Conservation (phyloP, 371 early-diverging fungal species). For the Mortierella sp. region DNA sequence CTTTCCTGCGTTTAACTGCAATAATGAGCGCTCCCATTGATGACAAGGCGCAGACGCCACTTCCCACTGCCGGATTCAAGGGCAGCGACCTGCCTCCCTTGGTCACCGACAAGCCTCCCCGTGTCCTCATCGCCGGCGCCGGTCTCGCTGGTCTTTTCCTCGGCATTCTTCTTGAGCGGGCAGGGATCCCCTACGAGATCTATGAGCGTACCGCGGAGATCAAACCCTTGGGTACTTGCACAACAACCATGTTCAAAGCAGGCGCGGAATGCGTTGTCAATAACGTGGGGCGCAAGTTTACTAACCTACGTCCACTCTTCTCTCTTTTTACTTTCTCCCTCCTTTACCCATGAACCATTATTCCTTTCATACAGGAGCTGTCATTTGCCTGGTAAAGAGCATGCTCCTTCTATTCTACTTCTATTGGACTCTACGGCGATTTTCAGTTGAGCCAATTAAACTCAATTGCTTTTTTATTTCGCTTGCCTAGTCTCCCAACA, state of each 20-base stretch:
- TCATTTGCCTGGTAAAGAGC: background rate
- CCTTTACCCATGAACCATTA: background rate
- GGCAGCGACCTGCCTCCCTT: background rate
- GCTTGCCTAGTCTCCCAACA: constrained; percentile 11
- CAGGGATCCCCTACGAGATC: constrained; percentile 14
- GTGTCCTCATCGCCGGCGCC: constrained; percentile 6
- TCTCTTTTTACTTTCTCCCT: too few relatives aligned
- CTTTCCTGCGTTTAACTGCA: too few relatives aligned
- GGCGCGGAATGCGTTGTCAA: too few relatives aligned
- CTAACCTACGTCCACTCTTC: background rate
- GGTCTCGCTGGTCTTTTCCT: constrained; percentile 27
- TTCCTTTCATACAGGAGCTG: background rate
- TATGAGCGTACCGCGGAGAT: constrained; percentile 7
- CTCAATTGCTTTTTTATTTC: background rate
- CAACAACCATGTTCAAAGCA: background rate
- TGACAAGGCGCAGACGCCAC: background rate
- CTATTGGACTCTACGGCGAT: background rate
- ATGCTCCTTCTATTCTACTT: background rate
- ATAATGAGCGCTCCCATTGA: too few relatives aligned
- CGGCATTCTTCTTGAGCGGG: constrained; percentile 16
- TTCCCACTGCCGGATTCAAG: background rate
- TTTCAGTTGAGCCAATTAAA: background rate
- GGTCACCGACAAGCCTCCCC: constrained; percentile 5
- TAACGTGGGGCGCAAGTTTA: background rate
- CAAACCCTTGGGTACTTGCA: constrained; percentile 7